phyloP scores from a whole-genome alignment of 768 basidiomycete genomes.

The Psilocybe cyanescens region DNA sequence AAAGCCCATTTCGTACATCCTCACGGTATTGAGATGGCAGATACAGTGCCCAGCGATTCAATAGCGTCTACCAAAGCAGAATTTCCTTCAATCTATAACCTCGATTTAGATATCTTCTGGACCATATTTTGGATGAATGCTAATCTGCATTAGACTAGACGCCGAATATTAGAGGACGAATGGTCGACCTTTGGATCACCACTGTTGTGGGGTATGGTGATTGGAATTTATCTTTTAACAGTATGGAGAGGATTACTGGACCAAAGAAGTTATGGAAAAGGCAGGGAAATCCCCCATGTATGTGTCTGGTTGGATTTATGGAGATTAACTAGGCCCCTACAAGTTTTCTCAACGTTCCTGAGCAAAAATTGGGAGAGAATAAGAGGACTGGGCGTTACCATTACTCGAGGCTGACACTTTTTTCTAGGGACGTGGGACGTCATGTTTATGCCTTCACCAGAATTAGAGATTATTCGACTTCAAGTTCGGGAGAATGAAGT shows the following conservation, averaged over 20 bases:
- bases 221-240: not conserved
- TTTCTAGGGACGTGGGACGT: not conserved
- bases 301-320: not conserved
- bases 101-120: not conserved
- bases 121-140: not conserved
- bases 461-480: not conserved
- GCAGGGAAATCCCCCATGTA: not conserved
- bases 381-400: not conserved
- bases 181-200: not conserved
- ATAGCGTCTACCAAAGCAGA: too few species aligned
- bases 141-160: not conserved
- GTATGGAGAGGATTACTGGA: not conserved
- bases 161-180: not conserved
- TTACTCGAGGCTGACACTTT: not conserved
- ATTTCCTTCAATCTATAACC: not conserved
- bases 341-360: not conserved
- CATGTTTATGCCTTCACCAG: not conserved
- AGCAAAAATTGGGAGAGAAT: not conserved
- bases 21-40: too few species aligned
- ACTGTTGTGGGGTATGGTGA: not conserved
- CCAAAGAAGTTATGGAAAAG: not conserved
- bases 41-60: too few species aligned
- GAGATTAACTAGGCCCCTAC: not conserved
- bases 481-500: too few species aligned
- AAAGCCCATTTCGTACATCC: too few species aligned